These are phyloP conservation scores for Exsudoporus frostii DNA, from an alignment of 768 basidiomycete genomes.

Conservation along the genomic window DNA sequence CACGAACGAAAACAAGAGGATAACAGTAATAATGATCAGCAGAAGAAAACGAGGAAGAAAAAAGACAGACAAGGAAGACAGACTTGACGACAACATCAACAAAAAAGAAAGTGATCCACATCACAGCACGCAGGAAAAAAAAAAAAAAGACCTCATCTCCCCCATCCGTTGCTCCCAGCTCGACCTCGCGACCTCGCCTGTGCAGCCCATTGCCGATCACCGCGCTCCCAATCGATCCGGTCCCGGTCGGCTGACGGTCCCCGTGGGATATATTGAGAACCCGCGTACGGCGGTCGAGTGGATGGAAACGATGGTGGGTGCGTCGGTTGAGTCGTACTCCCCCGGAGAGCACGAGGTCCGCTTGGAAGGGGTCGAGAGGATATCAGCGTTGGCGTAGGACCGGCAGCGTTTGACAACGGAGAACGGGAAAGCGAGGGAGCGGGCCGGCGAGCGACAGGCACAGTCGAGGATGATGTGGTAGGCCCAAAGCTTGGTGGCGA, in stretches of 20 bases:
- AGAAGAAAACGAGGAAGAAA: constrained; percentile 5
- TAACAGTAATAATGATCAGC: constrained; percentile 35
- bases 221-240: constrained; percentile 43
- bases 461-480: constrained; percentile 20
- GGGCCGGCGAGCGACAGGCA: constrained; percentile 28
- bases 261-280: constrained; percentile 41
- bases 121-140: constrained; percentile 14
- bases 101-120: constrained; percentile 1
- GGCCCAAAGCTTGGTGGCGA: constrained; percentile 25
- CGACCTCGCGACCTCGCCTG: constrained; percentile 31
- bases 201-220: constrained; percentile 35
- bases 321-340: constrained; percentile 21
- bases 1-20: constrained; percentile 9
- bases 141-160: constrained; percentile 18
- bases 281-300: constrained; percentile 19
- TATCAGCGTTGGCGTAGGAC: constrained; percentile 19
- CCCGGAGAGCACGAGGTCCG: constrained; percentile 39
- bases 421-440: constrained; percentile 33
- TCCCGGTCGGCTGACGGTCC: constrained; percentile 55
- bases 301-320: constrained; percentile 19
- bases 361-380: constrained; percentile 37
- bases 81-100: not conserved
- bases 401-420: constrained; percentile 21
- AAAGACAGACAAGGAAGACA: not conserved
- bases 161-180: constrained; percentile 37